These are phyloP conservation scores for Knoxdaviesia proteae DNA, from an alignment of 2,329 filamentous ascomycete genomes.

Conservation along the genomic window DNA sequence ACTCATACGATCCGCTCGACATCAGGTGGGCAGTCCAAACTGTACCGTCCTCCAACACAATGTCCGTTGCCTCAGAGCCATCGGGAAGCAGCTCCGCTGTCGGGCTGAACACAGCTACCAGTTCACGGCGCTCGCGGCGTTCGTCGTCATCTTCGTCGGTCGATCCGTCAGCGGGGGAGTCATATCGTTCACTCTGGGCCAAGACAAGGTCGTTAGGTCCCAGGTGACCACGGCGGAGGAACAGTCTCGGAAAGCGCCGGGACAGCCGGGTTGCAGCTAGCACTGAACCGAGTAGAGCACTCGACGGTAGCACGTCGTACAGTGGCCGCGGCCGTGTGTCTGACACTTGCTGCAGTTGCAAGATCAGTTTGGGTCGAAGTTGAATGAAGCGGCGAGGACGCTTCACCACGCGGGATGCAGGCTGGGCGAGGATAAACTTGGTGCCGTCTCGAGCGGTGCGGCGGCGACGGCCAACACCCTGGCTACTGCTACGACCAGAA, in stretches of 20 bases:
- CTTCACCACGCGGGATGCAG: constrained; percentile 34
- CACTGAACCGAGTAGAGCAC: constrained; percentile 31
- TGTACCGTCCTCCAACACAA: constrained; percentile 43
- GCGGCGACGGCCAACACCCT: constrained; percentile 9
- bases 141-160: constrained; percentile 28
- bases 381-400: constrained; percentile 46
- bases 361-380: constrained; percentile 44
- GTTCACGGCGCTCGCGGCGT: constrained; percentile 20
- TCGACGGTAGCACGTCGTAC: constrained; percentile 54
- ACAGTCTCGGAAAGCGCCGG: constrained; percentile 41
- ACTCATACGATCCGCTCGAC: constrained; percentile 42
- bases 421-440: constrained; percentile 46
- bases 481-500: no score
- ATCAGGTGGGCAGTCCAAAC: constrained; percentile 34
- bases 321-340: constrained; percentile 42
- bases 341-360: constrained; percentile 50
- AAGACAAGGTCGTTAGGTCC: constrained; percentile 51
- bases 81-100: constrained; percentile 16
- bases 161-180: constrained; percentile 5
- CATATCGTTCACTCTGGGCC: constrained; percentile 49
- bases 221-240: constrained; percentile 40
- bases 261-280: constrained; percentile 35
- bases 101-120: constrained; percentile 51
- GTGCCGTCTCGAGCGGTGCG: constrained; percentile 33
- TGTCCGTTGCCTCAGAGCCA: constrained; percentile 35